Percentiles rank a stretch among this genome's conserved stretches.
These are phyloP conservation scores for Acer saccharum DNA, from an alignment of 345 rosid species.

Conservation along the genomic window DNA sequence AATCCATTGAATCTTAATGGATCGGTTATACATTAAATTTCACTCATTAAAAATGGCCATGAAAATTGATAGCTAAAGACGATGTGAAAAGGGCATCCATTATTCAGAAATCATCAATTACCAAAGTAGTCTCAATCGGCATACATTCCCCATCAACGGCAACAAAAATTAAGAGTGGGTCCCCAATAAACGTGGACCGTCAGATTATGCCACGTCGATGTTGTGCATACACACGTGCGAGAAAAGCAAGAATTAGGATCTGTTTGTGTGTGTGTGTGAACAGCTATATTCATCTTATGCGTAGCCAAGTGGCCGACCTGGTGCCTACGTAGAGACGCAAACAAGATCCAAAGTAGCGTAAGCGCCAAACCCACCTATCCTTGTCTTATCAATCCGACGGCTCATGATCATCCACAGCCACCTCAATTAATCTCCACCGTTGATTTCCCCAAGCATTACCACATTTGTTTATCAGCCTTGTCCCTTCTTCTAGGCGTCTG, in stretches of 20 bases:
- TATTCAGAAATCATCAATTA: no score
- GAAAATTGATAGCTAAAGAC: no score
- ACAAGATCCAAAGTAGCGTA: constrained; percentile 40
- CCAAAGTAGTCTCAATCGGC: no score
- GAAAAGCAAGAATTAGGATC: background rate
- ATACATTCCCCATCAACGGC: no score
- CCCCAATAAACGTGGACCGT: no score
- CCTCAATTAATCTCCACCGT: constrained; percentile 33
- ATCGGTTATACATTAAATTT: no score
- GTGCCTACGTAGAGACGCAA: constrained; percentile 32
- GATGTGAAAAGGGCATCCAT: no score
- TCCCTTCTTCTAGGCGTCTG: constrained; percentile 33
- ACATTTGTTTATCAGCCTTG: constrained; percentile 32
- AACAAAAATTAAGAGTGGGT: no score
- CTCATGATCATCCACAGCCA: constrained; percentile 29
- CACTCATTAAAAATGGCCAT: no score
- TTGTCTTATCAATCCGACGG: constrained; percentile 37
- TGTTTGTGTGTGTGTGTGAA: background rate
- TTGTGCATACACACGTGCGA: constrained; percentile 8
- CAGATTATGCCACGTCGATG: constrained; percentile 7
- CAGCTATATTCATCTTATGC: constrained; percentile 18
- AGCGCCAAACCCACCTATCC: constrained; percentile 48
- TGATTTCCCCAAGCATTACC: background rate
- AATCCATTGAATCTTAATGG: no score
- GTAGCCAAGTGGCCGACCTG: constrained; percentile 25